Conservation (phyloP, 1,284 basidiomycete species). For the Phaffia rhodozyma region DNA sequence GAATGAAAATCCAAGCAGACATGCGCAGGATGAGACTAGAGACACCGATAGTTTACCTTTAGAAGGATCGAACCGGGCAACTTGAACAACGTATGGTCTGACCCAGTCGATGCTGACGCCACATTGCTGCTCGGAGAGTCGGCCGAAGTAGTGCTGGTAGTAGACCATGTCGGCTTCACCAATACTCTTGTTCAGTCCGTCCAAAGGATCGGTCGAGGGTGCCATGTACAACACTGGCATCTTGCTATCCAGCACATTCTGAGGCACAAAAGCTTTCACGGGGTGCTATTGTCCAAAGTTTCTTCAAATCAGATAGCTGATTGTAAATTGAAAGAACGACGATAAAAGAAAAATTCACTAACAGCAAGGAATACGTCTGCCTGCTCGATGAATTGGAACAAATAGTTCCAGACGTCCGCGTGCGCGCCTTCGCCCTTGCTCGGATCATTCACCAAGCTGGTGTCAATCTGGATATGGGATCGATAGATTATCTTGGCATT, state of each 20-base stretch:
- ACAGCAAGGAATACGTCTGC: slow-evolving; percentile 72
- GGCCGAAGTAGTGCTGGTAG: slow-evolving; percentile 30
- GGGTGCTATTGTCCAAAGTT: slow-evolving; percentile 47
- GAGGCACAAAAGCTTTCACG: slow-evolving; percentile 79
- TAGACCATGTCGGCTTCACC: slow-evolving; percentile 27
- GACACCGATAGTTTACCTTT: slow-evolving; percentile 42
- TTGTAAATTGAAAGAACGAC: neutral
- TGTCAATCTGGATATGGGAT: slow-evolving; percentile 79
- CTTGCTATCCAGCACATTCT: slow-evolving; percentile 48
- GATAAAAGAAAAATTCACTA: slow-evolving; percentile 22
- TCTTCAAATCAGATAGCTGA: slow-evolving; percentile 2
- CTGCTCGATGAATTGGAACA: slow-evolving; percentile 74
- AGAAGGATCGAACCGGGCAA: slow-evolving; percentile 68
- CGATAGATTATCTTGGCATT: slow-evolving; percentile 74
- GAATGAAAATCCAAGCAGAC: neutral
- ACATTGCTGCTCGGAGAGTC: slow-evolving; percentile 26
- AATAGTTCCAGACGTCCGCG: slow-evolving; percentile 68
- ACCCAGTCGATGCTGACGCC: slow-evolving; percentile 54
- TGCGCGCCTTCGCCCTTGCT: slow-evolving; percentile 24
- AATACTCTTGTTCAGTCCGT: slow-evolving; percentile 64
- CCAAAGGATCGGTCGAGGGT: slow-evolving; percentile 44
- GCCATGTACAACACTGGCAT: slow-evolving; percentile 34
- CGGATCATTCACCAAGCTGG: slow-evolving; percentile 56
- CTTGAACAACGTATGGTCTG: slow-evolving; percentile 68
- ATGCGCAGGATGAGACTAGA: no score